These are phyloP conservation scores for Cryptosporidium parvum DNA, from an alignment of 169 alveolate species.

Conservation along the genomic window DNA sequence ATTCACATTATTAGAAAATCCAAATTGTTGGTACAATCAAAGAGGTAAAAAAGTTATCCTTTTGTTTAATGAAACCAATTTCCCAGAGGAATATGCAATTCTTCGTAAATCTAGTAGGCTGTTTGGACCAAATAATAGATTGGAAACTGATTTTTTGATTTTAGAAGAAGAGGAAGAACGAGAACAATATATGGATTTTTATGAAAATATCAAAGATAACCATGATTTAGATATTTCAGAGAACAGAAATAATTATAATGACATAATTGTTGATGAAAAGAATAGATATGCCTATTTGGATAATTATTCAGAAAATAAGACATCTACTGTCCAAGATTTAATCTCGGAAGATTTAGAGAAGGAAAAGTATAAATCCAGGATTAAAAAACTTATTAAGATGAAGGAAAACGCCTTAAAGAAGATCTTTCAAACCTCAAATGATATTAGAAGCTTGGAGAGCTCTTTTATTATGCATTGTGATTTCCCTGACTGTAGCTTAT, in stretches of 20 bases:
- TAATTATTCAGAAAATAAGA: background rate
- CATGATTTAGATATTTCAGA: background rate
- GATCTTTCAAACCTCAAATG: background rate
- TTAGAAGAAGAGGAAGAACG: constrained; percentile 64
- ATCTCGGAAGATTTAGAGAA: constrained; percentile 31
- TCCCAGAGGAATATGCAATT: constrained; percentile 59
- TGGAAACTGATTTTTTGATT: constrained; percentile 30
- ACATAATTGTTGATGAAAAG: background rate
- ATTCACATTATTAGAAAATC: constrained; percentile 20
- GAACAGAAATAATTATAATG: background rate
- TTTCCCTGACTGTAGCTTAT: constrained; percentile 29
- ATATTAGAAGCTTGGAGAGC: constrained; percentile 7
- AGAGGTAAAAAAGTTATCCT: constrained; percentile 46
- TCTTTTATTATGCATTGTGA: constrained; percentile 20
- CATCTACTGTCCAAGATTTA: background rate
- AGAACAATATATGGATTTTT: background rate
- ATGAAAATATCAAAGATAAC: background rate
- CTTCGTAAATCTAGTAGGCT: constrained; percentile 14
- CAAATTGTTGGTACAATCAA: constrained; percentile 66
- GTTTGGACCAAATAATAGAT: background rate
- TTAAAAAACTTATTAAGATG: constrained; percentile 21
- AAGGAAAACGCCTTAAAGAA: constrained; percentile 2
- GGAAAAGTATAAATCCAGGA: constrained; percentile 41
- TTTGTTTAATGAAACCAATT: constrained; percentile 43
- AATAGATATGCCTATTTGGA: background rate